A percentile compares a stretch with the other conserved stretches of the same genome.
These are phyloP conservation scores for Debaryomycetaceae sp. DNA, from an alignment of 1,139 yeast species.

Conservation along the genomic window DNA sequence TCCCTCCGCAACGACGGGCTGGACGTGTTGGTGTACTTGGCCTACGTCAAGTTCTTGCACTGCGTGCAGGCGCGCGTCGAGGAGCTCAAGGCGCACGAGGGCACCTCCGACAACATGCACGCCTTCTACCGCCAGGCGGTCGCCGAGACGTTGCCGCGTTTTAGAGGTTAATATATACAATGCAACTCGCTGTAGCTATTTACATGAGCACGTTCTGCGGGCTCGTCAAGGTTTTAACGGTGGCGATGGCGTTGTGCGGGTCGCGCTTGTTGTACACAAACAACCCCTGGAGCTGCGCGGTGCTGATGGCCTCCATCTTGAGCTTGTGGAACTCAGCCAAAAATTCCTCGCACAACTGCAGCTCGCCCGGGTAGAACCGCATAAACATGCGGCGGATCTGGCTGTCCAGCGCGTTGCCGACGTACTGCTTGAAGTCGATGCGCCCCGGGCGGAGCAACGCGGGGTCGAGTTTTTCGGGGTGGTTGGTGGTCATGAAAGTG, in stretches of 20 bases:
- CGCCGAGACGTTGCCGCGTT: conserved; percentile 16
- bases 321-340: conserved; percentile 47
- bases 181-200: neutral
- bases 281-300: conserved; percentile 93
- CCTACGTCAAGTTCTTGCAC: conserved; percentile 43
- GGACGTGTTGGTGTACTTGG: conserved; percentile 43
- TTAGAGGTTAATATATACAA: conserved; percentile 15
- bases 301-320: conserved; percentile 59
- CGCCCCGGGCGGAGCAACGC: conserved; percentile 91
- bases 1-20: conserved; percentile 33
- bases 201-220: conserved; percentile 15
- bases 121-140: conserved; percentile 27
- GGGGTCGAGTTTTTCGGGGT: conserved; percentile 87
- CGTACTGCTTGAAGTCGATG: conserved; percentile 76
- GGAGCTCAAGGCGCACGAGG: conserved; percentile 23
- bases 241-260: conserved; percentile 70
- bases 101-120: conserved; percentile 29
- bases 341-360: conserved; percentile 59
- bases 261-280: conserved; percentile 88
- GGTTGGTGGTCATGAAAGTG: conserved; percentile 97
- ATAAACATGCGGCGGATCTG: conserved; percentile 83
- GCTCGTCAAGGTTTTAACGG: conserved; percentile 45
- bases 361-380: conserved; percentile 75
- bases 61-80: conserved; percentile 32
- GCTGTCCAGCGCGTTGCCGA: conserved; percentile 78